A percentile compares a stretch with the other conserved stretches of the same genome.
phyloP scores from a whole-genome alignment of 2,329 filamentous ascomycete genomes.

The Alternaria angustiovoidea region DNA sequence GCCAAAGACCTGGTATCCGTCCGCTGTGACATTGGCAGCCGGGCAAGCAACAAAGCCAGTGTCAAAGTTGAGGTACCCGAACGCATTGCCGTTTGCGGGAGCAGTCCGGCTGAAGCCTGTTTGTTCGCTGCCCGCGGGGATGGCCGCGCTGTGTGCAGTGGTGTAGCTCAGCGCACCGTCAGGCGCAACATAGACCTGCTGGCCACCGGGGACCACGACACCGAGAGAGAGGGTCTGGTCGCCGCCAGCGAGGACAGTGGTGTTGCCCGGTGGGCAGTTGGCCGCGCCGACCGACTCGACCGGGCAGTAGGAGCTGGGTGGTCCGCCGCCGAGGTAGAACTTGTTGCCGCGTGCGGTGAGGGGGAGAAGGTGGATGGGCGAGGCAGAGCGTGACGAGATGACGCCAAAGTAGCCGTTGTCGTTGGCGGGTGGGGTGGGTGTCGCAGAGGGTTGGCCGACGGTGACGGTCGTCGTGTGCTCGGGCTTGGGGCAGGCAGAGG shows the following conservation, averaged over 20 bases:
- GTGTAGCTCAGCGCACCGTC: slow-evolving; percentile 66
- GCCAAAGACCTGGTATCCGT: slow-evolving; percentile 48
- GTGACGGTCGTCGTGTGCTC: slow-evolving; percentile 37
- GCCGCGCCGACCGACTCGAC: slow-evolving; percentile 36
- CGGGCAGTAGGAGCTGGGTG: slow-evolving; percentile 61
- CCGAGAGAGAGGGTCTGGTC: slow-evolving; percentile 46
- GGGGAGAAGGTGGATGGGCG: slow-evolving; percentile 58
- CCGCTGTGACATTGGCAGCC: slow-evolving; percentile 14
- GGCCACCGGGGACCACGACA: slow-evolving; percentile 68
- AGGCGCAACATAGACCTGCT: slow-evolving; percentile 65
- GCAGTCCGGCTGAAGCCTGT: slow-evolving; percentile 56
- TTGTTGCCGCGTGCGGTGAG: slow-evolving; percentile 58
- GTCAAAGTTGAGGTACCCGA: slow-evolving; percentile 40
- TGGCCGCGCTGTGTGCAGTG: slow-evolving; percentile 61
- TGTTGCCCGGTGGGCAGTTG: slow-evolving; percentile 58
- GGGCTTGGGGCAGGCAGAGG: slow-evolving; percentile 23
- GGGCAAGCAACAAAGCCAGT: slow-evolving; percentile 49
- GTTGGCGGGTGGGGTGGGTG: slow-evolving; percentile 3
- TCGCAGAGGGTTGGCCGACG: slow-evolving; percentile 13
- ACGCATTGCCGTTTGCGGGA: slow-evolving; percentile 23
- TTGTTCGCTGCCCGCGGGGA: slow-evolving; percentile 58
- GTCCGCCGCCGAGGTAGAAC: slow-evolving; percentile 60
- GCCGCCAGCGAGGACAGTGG: slow-evolving; percentile 56
- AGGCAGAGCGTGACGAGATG: slow-evolving; percentile 56
- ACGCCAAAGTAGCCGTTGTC: slow-evolving; percentile 51